Conservation (phyloP, 1,139 yeast genomes). For the Candida mesenterica region DNA sequence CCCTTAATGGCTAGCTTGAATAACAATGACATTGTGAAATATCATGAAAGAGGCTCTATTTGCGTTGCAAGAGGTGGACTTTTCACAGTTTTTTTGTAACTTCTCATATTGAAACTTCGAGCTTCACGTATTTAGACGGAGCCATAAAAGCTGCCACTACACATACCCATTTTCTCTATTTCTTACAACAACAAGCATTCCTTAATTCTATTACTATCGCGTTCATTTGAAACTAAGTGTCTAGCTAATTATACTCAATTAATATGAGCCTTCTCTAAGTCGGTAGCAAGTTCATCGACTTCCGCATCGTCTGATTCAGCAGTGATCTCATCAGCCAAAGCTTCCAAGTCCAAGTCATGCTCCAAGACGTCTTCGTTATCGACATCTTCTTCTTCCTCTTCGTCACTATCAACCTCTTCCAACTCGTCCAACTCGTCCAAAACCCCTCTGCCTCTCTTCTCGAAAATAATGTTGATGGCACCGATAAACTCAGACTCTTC, state of each 20-base stretch:
- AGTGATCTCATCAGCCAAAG: constrained; percentile 59
- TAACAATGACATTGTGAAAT: constrained; percentile 55
- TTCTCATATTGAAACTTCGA: too few species aligned
- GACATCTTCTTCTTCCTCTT: constrained; percentile 71
- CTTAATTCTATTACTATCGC: too few species aligned
- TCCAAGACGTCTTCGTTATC: constrained; percentile 58
- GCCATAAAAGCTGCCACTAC: too few species aligned
- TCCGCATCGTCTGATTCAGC: constrained; percentile 24
- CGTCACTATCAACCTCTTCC: constrained; percentile 87
- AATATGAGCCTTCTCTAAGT: constrained; percentile 54
- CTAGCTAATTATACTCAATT: too few species aligned
- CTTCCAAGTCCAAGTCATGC: constrained; percentile 52
- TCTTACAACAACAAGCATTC: too few species aligned
- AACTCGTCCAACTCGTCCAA: constrained; percentile 90
- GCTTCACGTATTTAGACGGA: too few species aligned
- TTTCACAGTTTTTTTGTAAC: too few species aligned
- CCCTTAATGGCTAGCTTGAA: constrained; percentile 86
- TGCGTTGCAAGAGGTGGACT: too few species aligned
- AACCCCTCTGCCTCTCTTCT: constrained; percentile 74
- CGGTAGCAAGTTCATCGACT: constrained; percentile 62
- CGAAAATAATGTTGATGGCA: constrained; percentile 52
- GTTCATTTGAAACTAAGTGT: too few species aligned
- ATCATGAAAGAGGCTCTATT: too few species aligned
- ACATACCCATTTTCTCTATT: too few species aligned
- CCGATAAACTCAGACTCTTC: constrained; percentile 41